phyloP scores from a whole-genome alignment of 75 land plant genomes.

The Cupressus sempervirens region DNA sequence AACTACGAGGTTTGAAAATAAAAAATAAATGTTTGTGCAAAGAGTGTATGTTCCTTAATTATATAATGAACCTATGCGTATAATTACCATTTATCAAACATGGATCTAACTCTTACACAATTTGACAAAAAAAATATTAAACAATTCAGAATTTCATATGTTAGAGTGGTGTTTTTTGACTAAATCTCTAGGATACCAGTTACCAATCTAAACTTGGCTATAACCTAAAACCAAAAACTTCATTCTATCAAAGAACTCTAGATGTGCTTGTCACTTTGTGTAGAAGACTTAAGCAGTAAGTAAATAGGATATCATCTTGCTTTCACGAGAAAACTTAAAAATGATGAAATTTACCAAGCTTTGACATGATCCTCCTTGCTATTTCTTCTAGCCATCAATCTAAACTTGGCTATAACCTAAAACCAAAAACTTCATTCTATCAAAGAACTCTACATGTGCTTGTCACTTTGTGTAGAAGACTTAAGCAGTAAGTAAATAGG shows the following conservation, averaged over 20 bases:
- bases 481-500: neutral
- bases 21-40: too few species aligned
- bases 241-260: neutral
- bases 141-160: neutral
- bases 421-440: neutral
- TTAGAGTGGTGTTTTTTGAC: neutral
- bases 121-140: neutral
- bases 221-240: neutral
- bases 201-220: neutral
- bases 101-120: neutral
- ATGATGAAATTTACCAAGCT: neutral
- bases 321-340: neutral
- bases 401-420: too few species aligned
- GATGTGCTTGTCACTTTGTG: neutral
- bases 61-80: neutral
- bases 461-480: neutral
- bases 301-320: neutral
- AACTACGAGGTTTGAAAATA: too few species aligned
- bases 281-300: neutral
- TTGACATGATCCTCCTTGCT: neutral
- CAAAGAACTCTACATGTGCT: neutral
- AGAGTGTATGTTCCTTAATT: neutral
- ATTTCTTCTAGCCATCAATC: neutral
- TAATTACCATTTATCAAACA: neutral
- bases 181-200: neutral